Base-by-base conservation (phyloP, 2,329 filamentous ascomycete genomes). In the Chaetomiaceae sp. region DNA sequence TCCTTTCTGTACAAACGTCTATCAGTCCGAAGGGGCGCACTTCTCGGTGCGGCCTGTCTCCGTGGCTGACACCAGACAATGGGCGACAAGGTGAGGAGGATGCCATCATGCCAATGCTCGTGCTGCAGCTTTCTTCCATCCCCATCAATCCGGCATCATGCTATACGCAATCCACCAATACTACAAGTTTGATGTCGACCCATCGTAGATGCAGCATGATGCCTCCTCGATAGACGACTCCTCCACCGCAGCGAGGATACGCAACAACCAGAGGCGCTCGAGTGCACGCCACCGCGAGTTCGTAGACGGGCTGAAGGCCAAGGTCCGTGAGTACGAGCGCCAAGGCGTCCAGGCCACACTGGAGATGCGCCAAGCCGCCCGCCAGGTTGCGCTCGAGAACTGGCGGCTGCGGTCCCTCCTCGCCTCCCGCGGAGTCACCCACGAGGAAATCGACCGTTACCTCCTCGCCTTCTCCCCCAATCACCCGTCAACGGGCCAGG, bases 291-390 rank as follows among this genome's bases (percentile, higher is more conserved):
- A 68, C 26, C 71, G 70, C 49, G 73, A 75, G 50, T 71, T 73
- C 48, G 61, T 78, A 46, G 67, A 71, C 41, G 65, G 65, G 12
- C 63, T 80, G 49, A 71, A 75, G 56, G 62, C 57, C 18, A 67
- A 67, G 35, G 51, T 79, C 27, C 65, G 65, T 17, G 70, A 71
- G 22, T 72, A 71, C 56, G 72, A 78, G 61, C 61, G 60, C n/a
- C 65, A 61, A 5, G 74, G 71, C 18, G 66, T 72, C 14, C 65
- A 69, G 45, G 76, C 75, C 4, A 73, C 72, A 3, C 55, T 71
- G 10, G 71, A 75, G 56, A 74, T 80, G 70, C 76, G 79, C 58
- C 66, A 65, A 22, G 72, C 72, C 1, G 75, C 76, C 5, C 68
- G 72, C 18, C 65, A 62, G 45, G 73, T 79, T 15, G 70, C 68